These are phyloP conservation scores for Lophium mytilinum DNA, from an alignment of 495 filamentous ascomycete genomes.

Conservation along the genomic window DNA sequence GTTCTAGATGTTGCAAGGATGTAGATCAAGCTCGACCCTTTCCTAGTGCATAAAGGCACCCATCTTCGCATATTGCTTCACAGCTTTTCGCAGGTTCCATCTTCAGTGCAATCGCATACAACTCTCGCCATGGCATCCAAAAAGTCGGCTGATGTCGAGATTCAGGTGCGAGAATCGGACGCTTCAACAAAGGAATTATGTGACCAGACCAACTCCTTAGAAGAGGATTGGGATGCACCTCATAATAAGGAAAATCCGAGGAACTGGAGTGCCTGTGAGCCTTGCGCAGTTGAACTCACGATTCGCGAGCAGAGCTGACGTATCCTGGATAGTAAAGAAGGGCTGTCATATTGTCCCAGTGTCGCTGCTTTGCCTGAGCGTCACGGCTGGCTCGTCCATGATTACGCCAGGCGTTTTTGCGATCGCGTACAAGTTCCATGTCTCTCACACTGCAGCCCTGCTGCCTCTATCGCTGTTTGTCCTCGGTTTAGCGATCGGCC, in stretches of 20 bases:
- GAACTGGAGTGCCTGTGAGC: constrained; percentile 5
- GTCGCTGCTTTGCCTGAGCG: no score
- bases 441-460: constrained; percentile 28
- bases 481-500: constrained; percentile 32
- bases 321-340: neutral
- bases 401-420: constrained; percentile 28
- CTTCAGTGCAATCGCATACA: no score
- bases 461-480: constrained; percentile 29
- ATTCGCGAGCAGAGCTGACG: neutral
- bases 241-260: neutral
- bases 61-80: no score
- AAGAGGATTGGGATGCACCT: constrained; percentile 1
- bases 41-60: no score
- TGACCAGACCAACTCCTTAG: no score
- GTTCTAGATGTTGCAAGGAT: no score
- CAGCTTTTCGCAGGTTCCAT: no score
- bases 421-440: constrained; percentile 25
- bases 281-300: neutral
- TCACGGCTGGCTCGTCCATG: constrained; percentile 24
- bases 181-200: no score
- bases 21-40: no score
- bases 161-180: no score
- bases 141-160: no score
- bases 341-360: neutral
- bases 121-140: no score